Evolutionary conservation across 495 filamentous ascomycete genomes (phyloP).

Genomic region (Hypoxylon intermedium): DNA sequence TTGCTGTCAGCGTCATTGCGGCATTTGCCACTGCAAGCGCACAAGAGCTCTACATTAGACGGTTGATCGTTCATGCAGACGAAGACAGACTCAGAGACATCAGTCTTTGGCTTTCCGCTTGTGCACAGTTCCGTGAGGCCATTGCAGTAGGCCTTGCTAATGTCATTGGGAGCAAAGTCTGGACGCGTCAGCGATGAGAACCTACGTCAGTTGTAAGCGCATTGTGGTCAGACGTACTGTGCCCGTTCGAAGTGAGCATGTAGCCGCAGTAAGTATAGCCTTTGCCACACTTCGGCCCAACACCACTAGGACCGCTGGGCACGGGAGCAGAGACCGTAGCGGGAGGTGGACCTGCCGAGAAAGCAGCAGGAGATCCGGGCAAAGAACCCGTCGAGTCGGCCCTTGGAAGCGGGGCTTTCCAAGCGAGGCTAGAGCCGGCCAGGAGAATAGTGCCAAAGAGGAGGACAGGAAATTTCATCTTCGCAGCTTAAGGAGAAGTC

Average conservation of each 20-base stretch:
- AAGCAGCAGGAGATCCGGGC: slow-evolving; percentile 1
- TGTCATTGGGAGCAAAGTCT: slow-evolving; percentile 50
- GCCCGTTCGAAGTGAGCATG: slow-evolving; percentile 47
- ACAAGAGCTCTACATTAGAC: slow-evolving; percentile 46
- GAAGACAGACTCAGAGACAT: slow-evolving; percentile 49
- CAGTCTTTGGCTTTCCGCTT: slow-evolving; percentile 48
- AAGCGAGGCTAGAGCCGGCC: slow-evolving; percentile 21
- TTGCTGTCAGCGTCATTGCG: slow-evolving; percentile 46
- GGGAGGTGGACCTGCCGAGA: background rate
- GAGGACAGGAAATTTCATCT: slow-evolving; percentile 10
- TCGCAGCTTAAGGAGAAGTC: background rate
- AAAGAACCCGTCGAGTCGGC: slow-evolving; percentile 7
- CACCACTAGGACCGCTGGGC: slow-evolving; percentile 15
- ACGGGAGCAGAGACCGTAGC: slow-evolving; percentile 3
- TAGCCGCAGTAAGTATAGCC: slow-evolving; percentile 57
- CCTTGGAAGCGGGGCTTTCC: slow-evolving; percentile 13
- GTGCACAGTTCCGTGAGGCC: slow-evolving; percentile 47
- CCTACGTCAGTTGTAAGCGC: background rate
- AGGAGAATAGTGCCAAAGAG: slow-evolving; percentile 18
- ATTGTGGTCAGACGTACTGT: slow-evolving; percentile 38
- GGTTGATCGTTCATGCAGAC: slow-evolving; percentile 49
- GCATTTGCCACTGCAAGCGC: slow-evolving; percentile 48
- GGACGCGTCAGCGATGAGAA: background rate
- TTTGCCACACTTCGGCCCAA: slow-evolving; percentile 47
- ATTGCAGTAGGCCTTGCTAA: slow-evolving; percentile 52